A percentile compares a stretch with the other conserved stretches of the same genome.
phyloP scores from a whole-genome alignment of 2,329 filamentous ascomycete species.

The Clonostachys chloroleuca region DNA sequence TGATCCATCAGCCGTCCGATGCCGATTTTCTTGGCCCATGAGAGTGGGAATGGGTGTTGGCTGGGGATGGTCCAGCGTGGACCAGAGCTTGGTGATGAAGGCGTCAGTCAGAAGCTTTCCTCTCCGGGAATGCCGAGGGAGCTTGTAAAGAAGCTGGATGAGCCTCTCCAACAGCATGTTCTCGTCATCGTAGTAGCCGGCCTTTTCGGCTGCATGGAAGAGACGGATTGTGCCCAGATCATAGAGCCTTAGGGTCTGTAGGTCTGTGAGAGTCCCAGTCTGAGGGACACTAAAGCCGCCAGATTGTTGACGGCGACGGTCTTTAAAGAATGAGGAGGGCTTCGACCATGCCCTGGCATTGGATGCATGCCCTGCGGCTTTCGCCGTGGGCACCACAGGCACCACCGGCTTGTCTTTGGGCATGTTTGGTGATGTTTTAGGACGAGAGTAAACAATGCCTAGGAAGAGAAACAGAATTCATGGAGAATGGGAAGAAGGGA shows the following conservation, averaged over 20 bases:
- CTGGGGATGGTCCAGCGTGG: slow-evolving; percentile 68
- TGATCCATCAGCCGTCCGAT: slow-evolving; percentile 66
- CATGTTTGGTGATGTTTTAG: neutral
- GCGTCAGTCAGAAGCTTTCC: slow-evolving; percentile 59
- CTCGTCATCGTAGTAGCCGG: slow-evolving; percentile 57
- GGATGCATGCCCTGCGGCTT: neutral
- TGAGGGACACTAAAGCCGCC: neutral
- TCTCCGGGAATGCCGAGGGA: slow-evolving; percentile 58
- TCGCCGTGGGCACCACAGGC: neutral
- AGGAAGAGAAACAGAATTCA: too few species aligned
- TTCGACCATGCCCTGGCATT: neutral
- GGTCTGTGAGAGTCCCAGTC: neutral
- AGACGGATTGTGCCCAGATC: neutral
- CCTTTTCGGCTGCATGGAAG: neutral
- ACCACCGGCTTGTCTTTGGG: neutral
- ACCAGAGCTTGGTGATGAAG: slow-evolving; percentile 68
- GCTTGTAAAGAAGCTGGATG: slow-evolving; percentile 63
- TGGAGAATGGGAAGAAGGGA: too few species aligned
- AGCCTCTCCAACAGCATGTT: slow-evolving; percentile 73
- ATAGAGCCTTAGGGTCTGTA: neutral
- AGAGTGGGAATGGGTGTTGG: slow-evolving; percentile 41
- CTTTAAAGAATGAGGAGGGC: neutral
- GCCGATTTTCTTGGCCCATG: slow-evolving; percentile 57
- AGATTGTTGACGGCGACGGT: neutral
- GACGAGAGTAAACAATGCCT: too few species aligned